These are phyloP conservation scores for Corymbia citriodora DNA, from an alignment of 441 rosid genomes.

Conservation along the genomic window DNA sequence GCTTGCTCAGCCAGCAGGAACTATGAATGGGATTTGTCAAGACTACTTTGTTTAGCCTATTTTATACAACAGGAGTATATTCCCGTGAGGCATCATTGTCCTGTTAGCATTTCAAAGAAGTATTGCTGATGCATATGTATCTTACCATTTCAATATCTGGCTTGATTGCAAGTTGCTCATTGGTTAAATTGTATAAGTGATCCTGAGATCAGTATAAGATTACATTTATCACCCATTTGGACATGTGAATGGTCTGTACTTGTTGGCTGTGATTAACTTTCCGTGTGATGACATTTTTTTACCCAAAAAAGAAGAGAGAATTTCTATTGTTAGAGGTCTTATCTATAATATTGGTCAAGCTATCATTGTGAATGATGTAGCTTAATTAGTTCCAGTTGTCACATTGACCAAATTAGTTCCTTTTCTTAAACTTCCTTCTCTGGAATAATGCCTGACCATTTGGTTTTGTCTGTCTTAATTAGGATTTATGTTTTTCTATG, in stretches of 20 bases:
- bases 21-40: neutral
- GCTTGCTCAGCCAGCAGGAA: neutral
- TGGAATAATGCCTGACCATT: neutral
- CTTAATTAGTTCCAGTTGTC: neutral
- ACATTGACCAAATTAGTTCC: neutral
- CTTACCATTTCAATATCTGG: neutral
- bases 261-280: neutral
- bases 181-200: neutral
- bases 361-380: neutral
- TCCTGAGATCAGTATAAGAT: neutral
- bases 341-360: neutral
- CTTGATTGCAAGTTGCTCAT: neutral
- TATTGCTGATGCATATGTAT: neutral
- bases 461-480: neutral
- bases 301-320: neutral
- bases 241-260: neutral
- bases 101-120: neutral
- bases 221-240: neutral
- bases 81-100: neutral
- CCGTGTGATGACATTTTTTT: neutral
- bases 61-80: neutral
- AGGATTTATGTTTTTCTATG: constrained; percentile 89
- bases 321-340: neutral
- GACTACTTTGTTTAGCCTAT: neutral
- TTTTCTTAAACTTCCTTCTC: constrained; percentile 4